A percentile compares a stretch with the other conserved stretches of the same genome.
These are phyloP conservation scores for Peniophora sp. DNA, from an alignment of 1,284 basidiomycete genomes.

Conservation along the genomic window DNA sequence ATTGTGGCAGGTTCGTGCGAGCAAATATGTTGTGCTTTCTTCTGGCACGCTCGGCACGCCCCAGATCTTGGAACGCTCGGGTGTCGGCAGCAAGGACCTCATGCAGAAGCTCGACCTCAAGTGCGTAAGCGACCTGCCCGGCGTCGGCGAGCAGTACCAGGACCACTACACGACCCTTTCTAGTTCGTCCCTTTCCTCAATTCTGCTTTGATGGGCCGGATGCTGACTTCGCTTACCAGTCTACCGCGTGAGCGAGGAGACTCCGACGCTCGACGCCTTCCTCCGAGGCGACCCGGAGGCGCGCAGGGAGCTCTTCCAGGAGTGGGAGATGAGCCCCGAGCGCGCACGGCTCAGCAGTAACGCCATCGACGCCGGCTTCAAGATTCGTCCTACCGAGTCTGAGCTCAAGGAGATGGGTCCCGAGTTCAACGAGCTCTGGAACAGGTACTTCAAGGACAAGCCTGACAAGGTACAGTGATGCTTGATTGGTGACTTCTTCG, in stretches of 20 bases:
- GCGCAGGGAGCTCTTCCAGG: slow-evolving; percentile 52
- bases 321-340: slow-evolving; percentile 65
- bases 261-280: slow-evolving; percentile 57
- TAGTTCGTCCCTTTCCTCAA: slow-evolving; percentile 26
- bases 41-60: slow-evolving; percentile 63
- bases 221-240: slow-evolving; percentile 28
- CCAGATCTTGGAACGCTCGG: slow-evolving; percentile 64
- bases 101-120: slow-evolving; percentile 51
- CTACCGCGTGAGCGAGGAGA: slow-evolving; percentile 62
- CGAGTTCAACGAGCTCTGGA: slow-evolving; percentile 63
- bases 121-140: slow-evolving; percentile 60
- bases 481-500: neutral
- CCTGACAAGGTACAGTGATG: slow-evolving; percentile 47
- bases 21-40: slow-evolving; percentile 58
- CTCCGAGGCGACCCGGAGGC: slow-evolving; percentile 54
- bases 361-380: slow-evolving; percentile 67
- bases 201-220: neutral
- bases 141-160: slow-evolving; percentile 67
- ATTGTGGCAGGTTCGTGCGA: slow-evolving; percentile 34
- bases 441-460: slow-evolving; percentile 67
- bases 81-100: slow-evolving; percentile 49
- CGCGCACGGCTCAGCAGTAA: slow-evolving; percentile 64
- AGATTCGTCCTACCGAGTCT: slow-evolving; percentile 61
- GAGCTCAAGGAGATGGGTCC: slow-evolving; percentile 71
- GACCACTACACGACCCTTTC: slow-evolving; percentile 68